A percentile compares a stretch with the other conserved stretches of the same genome.
phyloP scores from a whole-genome alignment of 2,329 filamentous ascomycete genomes.

The Chaetomium strumarium region DNA sequence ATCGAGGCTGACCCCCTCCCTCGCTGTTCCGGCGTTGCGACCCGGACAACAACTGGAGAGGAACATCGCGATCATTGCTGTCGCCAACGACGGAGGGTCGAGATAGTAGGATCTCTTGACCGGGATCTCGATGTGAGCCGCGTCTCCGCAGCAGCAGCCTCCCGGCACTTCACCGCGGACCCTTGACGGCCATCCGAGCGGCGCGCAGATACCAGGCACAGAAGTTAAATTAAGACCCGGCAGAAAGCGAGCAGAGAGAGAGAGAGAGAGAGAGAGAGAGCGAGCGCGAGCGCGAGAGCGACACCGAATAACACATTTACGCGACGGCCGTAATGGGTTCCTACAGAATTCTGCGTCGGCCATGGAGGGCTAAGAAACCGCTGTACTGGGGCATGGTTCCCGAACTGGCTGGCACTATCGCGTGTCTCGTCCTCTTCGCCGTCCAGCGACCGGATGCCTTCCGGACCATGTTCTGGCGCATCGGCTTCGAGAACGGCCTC shows the following conservation, averaged over 20 bases:
- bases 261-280: too few relatives aligned
- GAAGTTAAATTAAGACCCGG: neutral
- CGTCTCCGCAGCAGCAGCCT: neutral
- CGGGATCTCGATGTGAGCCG: constrained; percentile 15
- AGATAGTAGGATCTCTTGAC: neutral
- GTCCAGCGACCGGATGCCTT: constrained; percentile 69
- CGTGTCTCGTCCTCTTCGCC: constrained; percentile 63
- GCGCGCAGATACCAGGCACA: neutral
- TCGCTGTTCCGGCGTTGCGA: neutral
- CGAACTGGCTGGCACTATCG: constrained; percentile 61
- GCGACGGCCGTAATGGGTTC: constrained; percentile 28
- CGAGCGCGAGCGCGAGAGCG: too few relatives aligned
- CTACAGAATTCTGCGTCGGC: constrained; percentile 53
- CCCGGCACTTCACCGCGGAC: constrained; percentile 3
- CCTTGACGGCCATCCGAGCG: neutral
- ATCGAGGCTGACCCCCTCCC: constrained; percentile 10
- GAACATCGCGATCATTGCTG: neutral
- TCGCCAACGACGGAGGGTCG: neutral
- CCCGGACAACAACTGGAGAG: neutral
- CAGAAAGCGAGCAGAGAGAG: neutral
- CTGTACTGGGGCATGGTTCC: constrained; percentile 59
- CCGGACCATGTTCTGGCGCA: constrained; percentile 65
- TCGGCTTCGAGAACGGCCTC: constrained; percentile 64
- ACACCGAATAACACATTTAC: too few relatives aligned
- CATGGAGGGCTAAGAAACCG: constrained; percentile 51